Percentiles rank a stretch among this genome's conserved stretches.
These are phyloP conservation scores for Fagus sylvatica DNA, from an alignment of 306 rosid genomes.

Conservation along the genomic window DNA sequence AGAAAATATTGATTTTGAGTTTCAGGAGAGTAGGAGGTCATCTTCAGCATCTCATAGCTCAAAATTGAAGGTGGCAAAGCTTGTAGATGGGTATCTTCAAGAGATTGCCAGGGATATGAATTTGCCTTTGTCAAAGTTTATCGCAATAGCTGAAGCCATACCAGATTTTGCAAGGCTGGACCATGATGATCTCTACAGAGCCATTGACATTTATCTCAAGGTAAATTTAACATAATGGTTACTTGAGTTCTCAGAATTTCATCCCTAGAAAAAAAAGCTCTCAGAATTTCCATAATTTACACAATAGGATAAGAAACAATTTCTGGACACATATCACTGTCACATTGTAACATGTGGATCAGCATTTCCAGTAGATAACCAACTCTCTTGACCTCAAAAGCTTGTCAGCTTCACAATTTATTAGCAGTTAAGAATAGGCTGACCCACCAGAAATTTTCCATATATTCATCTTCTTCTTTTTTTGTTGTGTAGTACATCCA, in stretches of 20 bases:
- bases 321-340: constrained; percentile 37
- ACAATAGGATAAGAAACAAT: constrained; percentile 7
- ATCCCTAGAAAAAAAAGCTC: background rate
- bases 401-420: constrained; percentile 57
- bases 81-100: constrained; percentile 86
- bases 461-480: constrained; percentile 1
- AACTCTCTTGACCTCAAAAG: constrained; percentile 88
- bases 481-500: background rate
- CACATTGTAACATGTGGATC: constrained; percentile 60
- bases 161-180: constrained; percentile 93
- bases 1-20: constrained; percentile 81
- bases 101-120: constrained; percentile 79
- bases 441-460: constrained; percentile 55
- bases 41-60: constrained; percentile 96
- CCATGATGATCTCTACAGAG: constrained; percentile 95
- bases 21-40: constrained; percentile 90
- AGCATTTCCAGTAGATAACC: constrained; percentile 65
- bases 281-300: constrained; percentile 19
- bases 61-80: constrained; percentile 83
- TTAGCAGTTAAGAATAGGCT: constrained; percentile 50
- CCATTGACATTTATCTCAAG: constrained; percentile 92
- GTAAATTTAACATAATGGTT: constrained; percentile 37
- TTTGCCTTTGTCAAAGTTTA: constrained; percentile 70
- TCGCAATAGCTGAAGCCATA: constrained; percentile 72
- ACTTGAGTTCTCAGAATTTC: constrained; percentile 17